phyloP scores from a whole-genome alignment of 1,139 yeast species.

The Protomyces inundatus region DNA sequence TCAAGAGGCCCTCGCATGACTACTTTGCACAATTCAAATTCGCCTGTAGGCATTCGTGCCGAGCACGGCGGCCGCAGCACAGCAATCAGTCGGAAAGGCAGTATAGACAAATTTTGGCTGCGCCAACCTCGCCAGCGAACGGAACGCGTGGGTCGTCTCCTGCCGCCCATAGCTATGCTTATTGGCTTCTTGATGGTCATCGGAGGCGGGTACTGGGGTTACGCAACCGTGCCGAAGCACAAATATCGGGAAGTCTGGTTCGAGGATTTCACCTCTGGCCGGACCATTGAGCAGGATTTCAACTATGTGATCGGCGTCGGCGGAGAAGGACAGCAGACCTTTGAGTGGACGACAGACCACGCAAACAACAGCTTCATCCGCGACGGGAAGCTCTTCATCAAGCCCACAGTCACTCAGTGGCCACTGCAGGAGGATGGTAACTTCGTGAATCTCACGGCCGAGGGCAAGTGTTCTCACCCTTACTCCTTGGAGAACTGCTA shows the following conservation, averaged over 20 bases:
- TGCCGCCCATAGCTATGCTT: slow-evolving; percentile 21
- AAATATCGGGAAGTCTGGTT: slow-evolving; percentile 27
- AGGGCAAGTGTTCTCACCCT: slow-evolving; percentile 28
- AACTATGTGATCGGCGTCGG: slow-evolving; percentile 30
- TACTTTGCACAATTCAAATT: no score
- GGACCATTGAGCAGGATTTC: slow-evolving; percentile 24
- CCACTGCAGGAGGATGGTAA: slow-evolving; percentile 28
- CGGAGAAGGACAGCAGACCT: slow-evolving; percentile 31
- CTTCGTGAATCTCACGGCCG: slow-evolving; percentile 30
- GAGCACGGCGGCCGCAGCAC: no score
- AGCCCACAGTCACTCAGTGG: slow-evolving; percentile 29
- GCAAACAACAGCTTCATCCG: slow-evolving; percentile 28
- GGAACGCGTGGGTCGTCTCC: slow-evolving; percentile 9
- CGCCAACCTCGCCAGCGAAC: slow-evolving; percentile 3
- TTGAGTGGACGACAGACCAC: slow-evolving; percentile 30
- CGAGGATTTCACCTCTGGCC: slow-evolving; percentile 28
- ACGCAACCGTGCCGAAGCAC: slow-evolving; percentile 27
- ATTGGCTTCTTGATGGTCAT: slow-evolving; percentile 25
- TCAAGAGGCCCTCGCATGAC: no score
- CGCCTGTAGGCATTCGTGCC: no score
- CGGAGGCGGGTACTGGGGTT: slow-evolving; percentile 27
- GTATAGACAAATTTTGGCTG: slow-evolving; percentile 20
- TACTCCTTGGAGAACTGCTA: slow-evolving; percentile 26
- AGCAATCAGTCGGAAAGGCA: no score
- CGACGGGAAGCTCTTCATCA: slow-evolving; percentile 29